phyloP scores from a whole-genome alignment of 1,284 basidiomycete genomes.

The Rhodotorula mucilaginosa region DNA sequence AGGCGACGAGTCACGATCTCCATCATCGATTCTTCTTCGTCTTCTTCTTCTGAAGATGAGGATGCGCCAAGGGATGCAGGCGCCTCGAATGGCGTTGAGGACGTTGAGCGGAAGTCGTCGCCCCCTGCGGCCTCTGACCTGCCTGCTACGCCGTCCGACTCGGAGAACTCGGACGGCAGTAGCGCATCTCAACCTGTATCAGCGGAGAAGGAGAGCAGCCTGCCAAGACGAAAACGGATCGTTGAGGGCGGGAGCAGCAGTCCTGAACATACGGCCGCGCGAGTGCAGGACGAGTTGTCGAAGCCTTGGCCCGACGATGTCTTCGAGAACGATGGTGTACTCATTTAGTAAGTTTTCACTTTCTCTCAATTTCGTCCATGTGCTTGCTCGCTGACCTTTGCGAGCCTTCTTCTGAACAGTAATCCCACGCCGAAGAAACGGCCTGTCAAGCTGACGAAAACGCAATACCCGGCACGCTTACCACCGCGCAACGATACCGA shows the following conservation, averaged over 20 bases:
- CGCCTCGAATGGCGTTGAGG: too few relatives aligned
- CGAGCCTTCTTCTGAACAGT: neutral
- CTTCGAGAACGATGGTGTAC: conserved; percentile 21
- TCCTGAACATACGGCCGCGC: too few relatives aligned
- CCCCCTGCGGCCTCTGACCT: too few relatives aligned
- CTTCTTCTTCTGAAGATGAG: too few relatives aligned
- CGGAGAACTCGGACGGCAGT: neutral
- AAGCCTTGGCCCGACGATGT: conserved; percentile 14
- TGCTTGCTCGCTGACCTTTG: neutral
- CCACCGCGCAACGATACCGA: neutral
- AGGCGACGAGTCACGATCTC: too few relatives aligned
- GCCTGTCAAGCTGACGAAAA: conserved; percentile 4
- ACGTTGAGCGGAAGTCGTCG: too few relatives aligned
- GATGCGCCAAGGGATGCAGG: too few relatives aligned
- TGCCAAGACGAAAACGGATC: conserved; percentile 4
- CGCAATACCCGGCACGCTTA: neutral
- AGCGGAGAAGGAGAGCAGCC: conserved; percentile 7
- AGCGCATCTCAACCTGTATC: neutral
- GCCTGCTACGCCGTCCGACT: neutral
- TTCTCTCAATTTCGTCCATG: neutral
- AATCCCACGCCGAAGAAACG: conserved; percentile 35
- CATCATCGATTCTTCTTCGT: too few relatives aligned
- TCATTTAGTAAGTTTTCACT: conserved; percentile 18
- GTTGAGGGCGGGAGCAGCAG: too few relatives aligned
- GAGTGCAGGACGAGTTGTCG: too few relatives aligned